Percentiles rank a stretch among this genome's conserved stretches.
phyloP scores from a whole-genome alignment of 2,329 filamentous ascomycete genomes.

The Botrytis galanthina region DNA sequence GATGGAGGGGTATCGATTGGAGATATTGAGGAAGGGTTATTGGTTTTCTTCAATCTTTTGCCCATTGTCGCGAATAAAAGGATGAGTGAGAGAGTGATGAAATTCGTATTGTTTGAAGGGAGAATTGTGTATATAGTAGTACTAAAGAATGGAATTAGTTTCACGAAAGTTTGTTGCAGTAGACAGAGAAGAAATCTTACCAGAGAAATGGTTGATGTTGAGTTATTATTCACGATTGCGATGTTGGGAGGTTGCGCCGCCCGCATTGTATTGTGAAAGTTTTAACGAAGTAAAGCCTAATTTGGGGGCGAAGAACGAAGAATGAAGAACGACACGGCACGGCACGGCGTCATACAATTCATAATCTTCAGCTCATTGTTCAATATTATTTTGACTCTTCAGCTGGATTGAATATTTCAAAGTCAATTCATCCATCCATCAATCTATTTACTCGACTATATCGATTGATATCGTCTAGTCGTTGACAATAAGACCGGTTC shows the following conservation, averaged over 20 bases:
- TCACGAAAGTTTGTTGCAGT: neutral
- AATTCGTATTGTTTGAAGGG: constrained; percentile 2
- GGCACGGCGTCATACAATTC: neutral
- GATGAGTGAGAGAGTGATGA: constrained; percentile 16
- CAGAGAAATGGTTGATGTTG: neutral
- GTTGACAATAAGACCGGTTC: neutral
- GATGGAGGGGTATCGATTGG: constrained; percentile 28
- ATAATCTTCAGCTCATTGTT: neutral
- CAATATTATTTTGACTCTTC: neutral
- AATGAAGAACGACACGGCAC: too few relatives aligned
- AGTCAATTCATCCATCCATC: too few relatives aligned
- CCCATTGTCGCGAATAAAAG: constrained; percentile 28
- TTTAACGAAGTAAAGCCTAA: constrained; percentile 4
- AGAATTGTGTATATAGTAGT: neutral
- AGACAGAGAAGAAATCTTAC: neutral
- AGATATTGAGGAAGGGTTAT: constrained; percentile 16
- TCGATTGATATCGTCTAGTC: neutral
- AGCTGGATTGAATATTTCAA: neutral
- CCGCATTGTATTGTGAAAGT: neutral
- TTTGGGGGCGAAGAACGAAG: neutral
- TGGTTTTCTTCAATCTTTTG: constrained; percentile 29
- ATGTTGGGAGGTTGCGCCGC: neutral
- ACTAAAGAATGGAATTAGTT: neutral
- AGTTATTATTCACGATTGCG: too few relatives aligned
- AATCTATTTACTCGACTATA: neutral